phyloP scores from a whole-genome alignment of 805 yeast species.

The Candida glaebosa region DNA sequence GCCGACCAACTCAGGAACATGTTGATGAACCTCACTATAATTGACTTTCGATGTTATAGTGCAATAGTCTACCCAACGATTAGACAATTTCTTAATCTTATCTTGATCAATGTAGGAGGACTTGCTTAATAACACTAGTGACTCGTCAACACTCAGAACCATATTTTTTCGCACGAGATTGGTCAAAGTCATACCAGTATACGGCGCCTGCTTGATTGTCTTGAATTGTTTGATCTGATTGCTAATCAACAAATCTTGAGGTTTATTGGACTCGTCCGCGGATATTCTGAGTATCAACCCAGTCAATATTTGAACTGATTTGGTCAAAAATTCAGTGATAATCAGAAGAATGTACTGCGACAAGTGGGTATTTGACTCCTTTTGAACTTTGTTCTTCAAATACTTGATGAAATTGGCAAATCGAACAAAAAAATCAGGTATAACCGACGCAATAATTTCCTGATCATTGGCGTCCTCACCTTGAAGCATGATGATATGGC shows the following conservation, averaged over 20 bases:
- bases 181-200: background rate
- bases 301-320: constrained; percentile 29
- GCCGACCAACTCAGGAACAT: constrained; percentile 24
- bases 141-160: background rate
- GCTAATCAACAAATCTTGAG: constrained; percentile 6
- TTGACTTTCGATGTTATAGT: constrained; percentile 10
- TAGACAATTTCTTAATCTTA: constrained; percentile 1
- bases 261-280: constrained; percentile 8
- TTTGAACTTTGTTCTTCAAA: constrained; percentile 1
- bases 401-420: constrained; percentile 7
- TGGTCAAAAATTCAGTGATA: constrained; percentile 25
- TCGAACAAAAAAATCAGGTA: constrained; percentile 10
- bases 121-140: background rate
- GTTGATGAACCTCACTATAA: constrained; percentile 31
- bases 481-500: constrained; percentile 31
- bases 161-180: background rate
- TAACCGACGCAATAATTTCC: constrained; percentile 2
- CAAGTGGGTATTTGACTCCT: background rate
- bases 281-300: constrained; percentile 28
- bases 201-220: constrained; percentile 1
- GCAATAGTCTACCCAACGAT: constrained; percentile 4
- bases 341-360: constrained; percentile 22
- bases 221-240: constrained; percentile 5
- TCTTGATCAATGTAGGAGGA: constrained; percentile 2
- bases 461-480: constrained; percentile 23